Evolutionary conservation across 2,329 filamentous ascomycete genomes (phyloP), one percentile per base, ranked within the genome.

Genomic region (Cytospora piceae): DNA sequence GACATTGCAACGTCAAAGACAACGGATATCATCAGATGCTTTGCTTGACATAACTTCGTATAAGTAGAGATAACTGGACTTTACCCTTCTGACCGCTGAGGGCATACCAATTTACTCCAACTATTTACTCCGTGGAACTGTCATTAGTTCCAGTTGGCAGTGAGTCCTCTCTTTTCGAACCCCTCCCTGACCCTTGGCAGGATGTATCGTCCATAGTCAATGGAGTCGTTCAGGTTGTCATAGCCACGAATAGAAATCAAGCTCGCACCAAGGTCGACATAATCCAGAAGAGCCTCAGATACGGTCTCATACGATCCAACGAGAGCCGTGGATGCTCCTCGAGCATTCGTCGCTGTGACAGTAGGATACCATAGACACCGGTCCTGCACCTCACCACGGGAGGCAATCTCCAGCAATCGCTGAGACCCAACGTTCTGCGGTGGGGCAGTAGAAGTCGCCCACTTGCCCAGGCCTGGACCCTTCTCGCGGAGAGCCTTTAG

Each of bases 311-410:
- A 77, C 2, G 82, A 84, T 4, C 85, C 85, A 0, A 87, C 85
- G 42, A 87, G 74, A 0, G 85, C 85, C 1, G 85, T 88, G 0
- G 84, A 86, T 0, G 85, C 85, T 0, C 85, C 85, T 1, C 83
- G 78, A 0, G 85, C 85, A 71, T 85, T 85, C 0, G 85, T 87
- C 1, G 85, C 85, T 2, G 84, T 86, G 5, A 87, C 85, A 0
- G 85, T 87, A 0, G 85, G 84, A 72, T 87, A 88, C 85, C 85
- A 88, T n/a, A 87, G 74, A 1, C 83, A 85, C 22, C 85, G 82
- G 71, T 88, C 85, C 69, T 87, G 85, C 2, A 87, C 82, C 70
- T 87, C 85, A 0, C 83, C 83, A 3, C 77, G 75, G 56, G 78
- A 75, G 32, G 85, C 85, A 68, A 87, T 87, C 11, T 86, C 85